These are phyloP conservation scores for Microstroma glucosiphilum DNA, from an alignment of 1,284 basidiomycete species.

Conservation along the genomic window DNA sequence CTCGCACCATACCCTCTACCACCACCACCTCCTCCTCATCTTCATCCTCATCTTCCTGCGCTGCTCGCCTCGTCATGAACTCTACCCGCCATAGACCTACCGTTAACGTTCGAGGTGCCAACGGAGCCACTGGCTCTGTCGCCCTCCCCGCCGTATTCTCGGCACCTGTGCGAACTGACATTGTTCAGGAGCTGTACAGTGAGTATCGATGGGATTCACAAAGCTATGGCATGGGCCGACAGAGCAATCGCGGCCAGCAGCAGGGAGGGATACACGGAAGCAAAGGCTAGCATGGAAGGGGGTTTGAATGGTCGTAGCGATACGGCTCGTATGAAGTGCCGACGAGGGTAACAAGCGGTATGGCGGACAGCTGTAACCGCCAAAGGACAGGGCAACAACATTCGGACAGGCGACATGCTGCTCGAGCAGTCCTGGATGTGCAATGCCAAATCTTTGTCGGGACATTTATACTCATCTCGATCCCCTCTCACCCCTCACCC, in stretches of 20 bases:
- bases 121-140: slow-evolving; percentile 69
- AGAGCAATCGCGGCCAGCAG: too few species aligned
- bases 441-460: slow-evolving; percentile 18
- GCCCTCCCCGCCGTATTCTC: slow-evolving; percentile 94
- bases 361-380: too few species aligned
- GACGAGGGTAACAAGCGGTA: too few species aligned
- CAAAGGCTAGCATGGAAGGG: not conserved
- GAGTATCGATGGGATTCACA: slow-evolving; percentile 52
- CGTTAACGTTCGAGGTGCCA: slow-evolving; percentile 49
- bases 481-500: slow-evolving; percentile 18
- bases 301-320: too few species aligned
- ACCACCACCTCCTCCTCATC: too few species aligned
- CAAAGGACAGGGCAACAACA: too few species aligned
- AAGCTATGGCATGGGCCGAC: too few species aligned
- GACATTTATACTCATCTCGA: not conserved
- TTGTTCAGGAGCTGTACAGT: slow-evolving; percentile 98
- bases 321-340: too few species aligned
- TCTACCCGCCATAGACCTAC: slow-evolving; percentile 17
- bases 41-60: too few species aligned
- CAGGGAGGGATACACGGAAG: not conserved
- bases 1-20: too few species aligned
- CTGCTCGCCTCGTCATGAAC: not conserved
- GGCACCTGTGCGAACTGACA: slow-evolving; percentile 96
- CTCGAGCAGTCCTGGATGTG: not conserved
- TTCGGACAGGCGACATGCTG: not conserved